These are phyloP conservation scores for Tubosaeta sp. DNA, from an alignment of 768 basidiomycete genomes.

Conservation along the genomic window DNA sequence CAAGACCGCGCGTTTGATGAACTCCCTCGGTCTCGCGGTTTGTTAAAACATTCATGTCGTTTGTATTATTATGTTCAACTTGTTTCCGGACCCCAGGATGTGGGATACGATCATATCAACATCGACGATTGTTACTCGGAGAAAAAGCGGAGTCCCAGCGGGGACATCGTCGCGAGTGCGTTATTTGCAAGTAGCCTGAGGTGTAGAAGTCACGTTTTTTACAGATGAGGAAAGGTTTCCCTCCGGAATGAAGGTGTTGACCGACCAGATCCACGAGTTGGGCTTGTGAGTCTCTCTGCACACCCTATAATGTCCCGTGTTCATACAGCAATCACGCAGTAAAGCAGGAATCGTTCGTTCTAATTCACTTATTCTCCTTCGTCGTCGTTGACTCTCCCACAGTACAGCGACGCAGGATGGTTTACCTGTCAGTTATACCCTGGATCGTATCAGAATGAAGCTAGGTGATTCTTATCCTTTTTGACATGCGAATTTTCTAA, in stretches of 20 bases:
- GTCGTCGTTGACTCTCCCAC: neutral
- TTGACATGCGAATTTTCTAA: neutral
- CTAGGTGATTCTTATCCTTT: constrained; percentile 33
- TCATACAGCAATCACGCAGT: constrained; percentile 24
- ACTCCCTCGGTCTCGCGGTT: constrained; percentile 48
- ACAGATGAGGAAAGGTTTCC: constrained; percentile 50
- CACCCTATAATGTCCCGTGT: neutral
- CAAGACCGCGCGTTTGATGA: constrained; percentile 46
- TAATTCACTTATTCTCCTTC: neutral
- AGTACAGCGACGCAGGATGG: constrained; percentile 71
- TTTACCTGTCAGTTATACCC: constrained; percentile 63
- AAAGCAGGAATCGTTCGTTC: constrained; percentile 57
- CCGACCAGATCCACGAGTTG: constrained; percentile 49
- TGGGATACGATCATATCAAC: constrained; percentile 56
- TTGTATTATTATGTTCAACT: neutral
- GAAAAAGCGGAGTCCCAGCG: constrained; percentile 45
- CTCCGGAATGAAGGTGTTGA: constrained; percentile 54
- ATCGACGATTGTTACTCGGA: constrained; percentile 66
- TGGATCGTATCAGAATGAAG: constrained; percentile 62
- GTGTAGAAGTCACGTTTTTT: constrained; percentile 1
- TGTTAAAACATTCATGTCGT: constrained; percentile 4
- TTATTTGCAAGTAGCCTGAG: neutral
- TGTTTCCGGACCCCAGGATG: constrained; percentile 36
- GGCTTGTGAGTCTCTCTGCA: constrained; percentile 44
- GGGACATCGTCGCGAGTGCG: constrained; percentile 55